These are phyloP conservation scores for Geotrichum carabidarum DNA, from an alignment of 1,139 yeast genomes.

Conservation along the genomic window DNA sequence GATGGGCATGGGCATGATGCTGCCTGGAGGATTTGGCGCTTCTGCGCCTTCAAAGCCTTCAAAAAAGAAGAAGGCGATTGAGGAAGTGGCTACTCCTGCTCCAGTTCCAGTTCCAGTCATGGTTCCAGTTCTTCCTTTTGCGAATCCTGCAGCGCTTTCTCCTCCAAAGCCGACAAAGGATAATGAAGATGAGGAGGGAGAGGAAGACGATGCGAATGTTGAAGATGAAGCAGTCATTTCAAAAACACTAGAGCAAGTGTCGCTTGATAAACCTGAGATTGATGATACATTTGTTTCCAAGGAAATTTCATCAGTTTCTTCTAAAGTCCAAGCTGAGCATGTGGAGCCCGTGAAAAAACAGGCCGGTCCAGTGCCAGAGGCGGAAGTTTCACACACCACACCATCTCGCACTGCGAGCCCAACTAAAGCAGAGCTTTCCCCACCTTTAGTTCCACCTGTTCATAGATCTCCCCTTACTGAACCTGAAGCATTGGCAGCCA, in stretches of 20 bases:
- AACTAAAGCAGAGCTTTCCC: too few species aligned
- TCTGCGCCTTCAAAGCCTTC: conserved; percentile 12
- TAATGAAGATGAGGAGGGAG: not conserved
- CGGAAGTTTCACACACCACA: too few species aligned
- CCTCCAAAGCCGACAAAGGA: not conserved
- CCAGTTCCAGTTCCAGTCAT: conserved; percentile 47
- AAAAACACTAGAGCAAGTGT: too few species aligned
- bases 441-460: not conserved
- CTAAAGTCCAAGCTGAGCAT: not conserved
- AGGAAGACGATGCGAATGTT: not conserved
- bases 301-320: not conserved
- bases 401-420: too few species aligned
- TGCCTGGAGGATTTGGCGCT: conserved; percentile 22
- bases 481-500: not conserved
- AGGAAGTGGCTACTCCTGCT: conserved; percentile 19
- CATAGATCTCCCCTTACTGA: not conserved
- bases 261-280: not conserved
- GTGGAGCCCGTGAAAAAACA: not conserved
- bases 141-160: conserved; percentile 31
- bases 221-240: not conserved
- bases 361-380: not conserved
- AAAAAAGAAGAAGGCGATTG: conserved; percentile 29
- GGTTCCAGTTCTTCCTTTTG: conserved; percentile 52
- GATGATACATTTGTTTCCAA: not conserved
- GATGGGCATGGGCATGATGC: conserved; percentile 35